Evolutionary conservation across 2,329 filamentous ascomycete genomes (phyloP), one percentile per base, ranked within the genome.

Genomic region (Beauveria medogensis): DNA sequence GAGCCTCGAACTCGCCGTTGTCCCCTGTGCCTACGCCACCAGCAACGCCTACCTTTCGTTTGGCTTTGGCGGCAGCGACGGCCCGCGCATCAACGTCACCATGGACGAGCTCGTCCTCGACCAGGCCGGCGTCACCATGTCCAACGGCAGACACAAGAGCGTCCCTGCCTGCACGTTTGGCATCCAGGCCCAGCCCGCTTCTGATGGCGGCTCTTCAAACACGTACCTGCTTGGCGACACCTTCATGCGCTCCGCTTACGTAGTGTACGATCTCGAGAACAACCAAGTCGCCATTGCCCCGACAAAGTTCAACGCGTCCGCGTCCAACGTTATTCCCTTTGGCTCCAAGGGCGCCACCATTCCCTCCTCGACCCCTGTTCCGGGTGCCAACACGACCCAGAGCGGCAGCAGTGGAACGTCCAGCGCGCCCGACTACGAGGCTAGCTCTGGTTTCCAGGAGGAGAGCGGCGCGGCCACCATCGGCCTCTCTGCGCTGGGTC

Each of bases 221-320:
- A 40, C 77, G 0, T 82, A 72, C 64, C 72, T 85, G 47, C 75
- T 85, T 10, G 83, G 83, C 48, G 82, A 84, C 65, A 82, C 79
- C 0, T 85, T 86, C 67, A 70, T 85, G 37, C 78, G 83, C 59
- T 85, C 82, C 1, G 82, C 82, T 1, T 86, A 85, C 63, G 79
- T 85, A 6, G 82, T 85, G 8, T 85, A 84, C 64, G 83, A 86
- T 64, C 71, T 85, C 22, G 75, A 78, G 55, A 85, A 85, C 69
- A 81, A 84, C 67, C 73, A 84, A 66, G 74, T 85, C 60, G 82
- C 69, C 20, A 70, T 86, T 22, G 83, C 82, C 4, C 73, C 75
- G 18, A 83, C 83, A 12, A 74, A 82, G 62, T 84, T 84, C 70
- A 83, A 83, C 68, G 73, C 80, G 1, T 81, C 80, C 1, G 65